phyloP scores from a whole-genome alignment of 1,284 basidiomycete species.

The Lignosus rhinocerotis region DNA sequence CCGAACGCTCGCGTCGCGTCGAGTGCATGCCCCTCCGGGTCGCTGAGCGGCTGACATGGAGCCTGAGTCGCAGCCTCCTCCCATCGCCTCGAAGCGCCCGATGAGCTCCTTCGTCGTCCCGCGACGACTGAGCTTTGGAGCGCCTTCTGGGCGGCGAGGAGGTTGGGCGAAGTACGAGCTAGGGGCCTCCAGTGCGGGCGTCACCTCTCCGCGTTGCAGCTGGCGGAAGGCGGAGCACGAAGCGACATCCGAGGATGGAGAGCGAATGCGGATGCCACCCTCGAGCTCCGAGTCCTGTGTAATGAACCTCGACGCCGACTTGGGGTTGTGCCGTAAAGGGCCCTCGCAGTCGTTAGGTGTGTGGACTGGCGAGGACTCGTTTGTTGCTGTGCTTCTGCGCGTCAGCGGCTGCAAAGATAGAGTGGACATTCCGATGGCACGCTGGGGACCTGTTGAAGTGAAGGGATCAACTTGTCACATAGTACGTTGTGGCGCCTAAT shows the following conservation, averaged over 20 bases:
- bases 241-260: constrained; percentile 1
- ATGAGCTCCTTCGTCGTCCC: constrained; percentile 40
- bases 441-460: neutral
- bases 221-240: neutral
- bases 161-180: constrained; percentile 34
- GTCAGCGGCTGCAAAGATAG: constrained; percentile 28
- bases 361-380: constrained; percentile 16
- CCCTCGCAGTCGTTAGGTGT: constrained; percentile 26
- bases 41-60: neutral
- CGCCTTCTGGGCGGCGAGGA: neutral
- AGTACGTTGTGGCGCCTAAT: too few species aligned
- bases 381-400: constrained; percentile 18
- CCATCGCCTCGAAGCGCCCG: constrained; percentile 35
- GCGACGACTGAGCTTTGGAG: constrained; percentile 17
- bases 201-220: neutral
- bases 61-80: constrained; percentile 2
- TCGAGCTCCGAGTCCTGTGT: too few species aligned
- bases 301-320: constrained; percentile 1
- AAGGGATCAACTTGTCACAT: neutral
- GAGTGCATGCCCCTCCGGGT: neutral
- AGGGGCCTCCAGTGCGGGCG: constrained; percentile 5
- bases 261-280: constrained; percentile 15
- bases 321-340: neutral
- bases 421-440: constrained; percentile 25
- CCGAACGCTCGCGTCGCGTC: neutral